These are phyloP conservation scores for Lathyrus tuberosus DNA, from an alignment of 306 rosid genomes.

Conservation along the genomic window DNA sequence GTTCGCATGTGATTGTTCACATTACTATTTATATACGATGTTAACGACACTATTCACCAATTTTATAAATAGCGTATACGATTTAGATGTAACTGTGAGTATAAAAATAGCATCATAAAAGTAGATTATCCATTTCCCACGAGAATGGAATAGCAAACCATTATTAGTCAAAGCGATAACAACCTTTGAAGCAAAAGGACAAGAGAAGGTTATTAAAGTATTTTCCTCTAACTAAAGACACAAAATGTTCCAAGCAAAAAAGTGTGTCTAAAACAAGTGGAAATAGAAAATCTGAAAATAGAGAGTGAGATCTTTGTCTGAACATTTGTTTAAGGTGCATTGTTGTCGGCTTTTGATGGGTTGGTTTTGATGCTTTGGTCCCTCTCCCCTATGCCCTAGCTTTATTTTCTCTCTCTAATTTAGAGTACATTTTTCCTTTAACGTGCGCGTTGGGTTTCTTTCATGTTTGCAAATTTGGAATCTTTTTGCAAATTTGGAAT, in stretches of 20 bases:
- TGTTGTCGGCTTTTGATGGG: slow-evolving; percentile 56
- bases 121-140: not conserved
- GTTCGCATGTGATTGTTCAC: too few species aligned
- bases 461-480: slow-evolving; percentile 70
- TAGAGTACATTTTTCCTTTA: slow-evolving; percentile 32
- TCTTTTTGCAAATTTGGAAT: slow-evolving; percentile 72
- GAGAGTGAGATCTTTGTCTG: slow-evolving; percentile 72
- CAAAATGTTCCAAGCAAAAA: slow-evolving; percentile 4
- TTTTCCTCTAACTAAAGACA: slow-evolving; percentile 13
- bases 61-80: too few species aligned
- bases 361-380: slow-evolving; percentile 61
- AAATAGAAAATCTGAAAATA: slow-evolving; percentile 33
- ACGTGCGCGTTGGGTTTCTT: slow-evolving; percentile 83
- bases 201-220: slow-evolving; percentile 31
- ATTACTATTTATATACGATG: too few species aligned
- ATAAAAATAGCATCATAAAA: too few species aligned
- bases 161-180: not conserved
- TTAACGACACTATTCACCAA: too few species aligned
- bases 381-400: slow-evolving; percentile 25
- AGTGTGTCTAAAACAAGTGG: slow-evolving; percentile 37
- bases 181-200: slow-evolving; percentile 7
- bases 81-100: too few species aligned
- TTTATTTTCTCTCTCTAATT: slow-evolving; percentile 29
- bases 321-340: slow-evolving; percentile 50
- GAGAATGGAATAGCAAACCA: not conserved